phyloP scores from a whole-genome alignment of 495 filamentous ascomycete genomes.

The Letharia columbiana region DNA sequence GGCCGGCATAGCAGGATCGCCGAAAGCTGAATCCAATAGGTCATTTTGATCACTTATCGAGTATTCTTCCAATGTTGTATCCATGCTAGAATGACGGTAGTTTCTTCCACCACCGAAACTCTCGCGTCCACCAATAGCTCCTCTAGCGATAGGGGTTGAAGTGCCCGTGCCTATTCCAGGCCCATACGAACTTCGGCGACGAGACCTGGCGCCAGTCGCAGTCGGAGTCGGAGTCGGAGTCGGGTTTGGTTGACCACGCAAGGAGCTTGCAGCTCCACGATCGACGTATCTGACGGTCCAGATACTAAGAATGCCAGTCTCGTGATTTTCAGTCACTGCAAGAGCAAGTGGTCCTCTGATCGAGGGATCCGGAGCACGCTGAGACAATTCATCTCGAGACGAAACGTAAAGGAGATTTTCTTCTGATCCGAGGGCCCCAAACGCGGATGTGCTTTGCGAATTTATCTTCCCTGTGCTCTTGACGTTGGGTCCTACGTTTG shows the following conservation, averaged over 20 bases:
- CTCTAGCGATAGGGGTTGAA: conserved; percentile 61
- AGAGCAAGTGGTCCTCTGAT: conserved; percentile 49
- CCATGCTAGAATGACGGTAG: conserved; percentile 32
- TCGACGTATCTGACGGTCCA: conserved; percentile 68
- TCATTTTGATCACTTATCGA: conserved; percentile 46
- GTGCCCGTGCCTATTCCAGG: conserved; percentile 70
- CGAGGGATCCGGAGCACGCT: conserved; percentile 14
- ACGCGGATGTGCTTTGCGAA: conserved; percentile 29
- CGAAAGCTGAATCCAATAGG: conserved; percentile 73
- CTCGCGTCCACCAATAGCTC: conserved; percentile 40
- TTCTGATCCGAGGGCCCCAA: conserved; percentile 50
- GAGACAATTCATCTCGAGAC: conserved; percentile 41
- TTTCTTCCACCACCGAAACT: conserved; percentile 47
- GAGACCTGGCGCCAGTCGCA: conserved; percentile 49
- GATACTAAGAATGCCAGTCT: conserved; percentile 62
- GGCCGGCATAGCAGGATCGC: conserved; percentile 52
- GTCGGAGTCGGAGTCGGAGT: conserved; percentile 33
- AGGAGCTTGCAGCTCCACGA: conserved; percentile 44
- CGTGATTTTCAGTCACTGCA: conserved; percentile 71
- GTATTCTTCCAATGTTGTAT: conserved; percentile 34
- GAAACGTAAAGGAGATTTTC: conserved; percentile 82
- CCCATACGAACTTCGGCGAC: conserved; percentile 75
- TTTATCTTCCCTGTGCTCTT: conserved; percentile 18
- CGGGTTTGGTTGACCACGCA: conserved; percentile 23
- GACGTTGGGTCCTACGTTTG: conserved; percentile 28